A percentile compares a stretch with the other conserved stretches of the same genome.
Conservation (phyloP, 208 protist genomes). For the Zelonia costaricensis region DNA sequence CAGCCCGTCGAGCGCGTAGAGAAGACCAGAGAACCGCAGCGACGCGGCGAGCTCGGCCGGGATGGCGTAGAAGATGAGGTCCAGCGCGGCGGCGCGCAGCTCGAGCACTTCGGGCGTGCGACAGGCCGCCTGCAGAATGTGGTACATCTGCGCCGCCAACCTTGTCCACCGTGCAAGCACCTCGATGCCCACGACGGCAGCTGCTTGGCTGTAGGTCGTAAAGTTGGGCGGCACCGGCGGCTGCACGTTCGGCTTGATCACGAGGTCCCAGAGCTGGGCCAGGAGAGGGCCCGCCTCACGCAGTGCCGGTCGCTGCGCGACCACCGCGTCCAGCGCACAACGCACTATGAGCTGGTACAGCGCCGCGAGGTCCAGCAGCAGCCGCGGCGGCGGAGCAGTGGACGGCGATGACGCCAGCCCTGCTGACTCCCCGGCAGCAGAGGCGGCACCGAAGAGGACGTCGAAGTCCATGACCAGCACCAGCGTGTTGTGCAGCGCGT, state of each 20-base stretch:
- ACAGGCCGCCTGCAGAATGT: slow-evolving; percentile 48
- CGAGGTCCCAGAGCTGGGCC: slow-evolving; percentile 61
- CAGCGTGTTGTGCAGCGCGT: slow-evolving; percentile 38
- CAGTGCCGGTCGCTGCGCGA: slow-evolving; percentile 57
- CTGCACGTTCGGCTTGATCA: slow-evolving; percentile 30
- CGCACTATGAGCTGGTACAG: slow-evolving; percentile 60
- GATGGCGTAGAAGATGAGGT: slow-evolving; percentile 52
- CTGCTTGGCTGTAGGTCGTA: slow-evolving; percentile 27
- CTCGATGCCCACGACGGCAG: slow-evolving; percentile 37
- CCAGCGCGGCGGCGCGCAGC: slow-evolving; percentile 57
- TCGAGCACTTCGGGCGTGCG: slow-evolving; percentile 18
- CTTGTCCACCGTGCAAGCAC: slow-evolving; percentile 46
- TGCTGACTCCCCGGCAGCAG: not conserved
- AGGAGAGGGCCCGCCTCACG: slow-evolving; percentile 37
- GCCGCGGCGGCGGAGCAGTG: slow-evolving; percentile 1
- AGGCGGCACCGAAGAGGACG: slow-evolving; percentile 33
- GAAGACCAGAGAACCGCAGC: slow-evolving; percentile 57
- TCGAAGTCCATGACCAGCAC: slow-evolving; percentile 61
- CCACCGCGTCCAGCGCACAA: slow-evolving; percentile 52
- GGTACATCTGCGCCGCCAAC: slow-evolving; percentile 37
- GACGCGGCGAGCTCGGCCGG: slow-evolving; percentile 49
- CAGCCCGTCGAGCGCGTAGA: slow-evolving; percentile 61
- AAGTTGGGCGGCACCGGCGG: slow-evolving; percentile 31
- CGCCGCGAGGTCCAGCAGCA: slow-evolving; percentile 36
- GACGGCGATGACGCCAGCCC: too few relatives aligned